Evolutionary conservation across 225 moss, liverwort and hornwort species (phyloP).

Genomic region (Antitrichia curtipendula): DNA sequence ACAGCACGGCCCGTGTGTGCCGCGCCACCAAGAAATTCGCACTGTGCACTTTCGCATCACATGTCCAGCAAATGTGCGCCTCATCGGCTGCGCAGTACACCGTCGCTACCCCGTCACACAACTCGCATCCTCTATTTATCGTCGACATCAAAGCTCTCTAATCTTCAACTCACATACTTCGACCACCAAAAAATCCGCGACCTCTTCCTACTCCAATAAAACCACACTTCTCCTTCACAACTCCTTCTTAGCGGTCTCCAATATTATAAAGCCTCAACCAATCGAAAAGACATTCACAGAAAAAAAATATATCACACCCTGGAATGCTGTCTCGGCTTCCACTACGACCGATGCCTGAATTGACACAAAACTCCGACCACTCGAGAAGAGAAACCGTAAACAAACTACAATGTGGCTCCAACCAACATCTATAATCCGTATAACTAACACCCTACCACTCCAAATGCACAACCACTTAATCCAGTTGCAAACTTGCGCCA

Average conservation of each 20-base stretch:
- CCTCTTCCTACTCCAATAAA: neutral
- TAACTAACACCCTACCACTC: neutral
- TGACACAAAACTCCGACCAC: neutral
- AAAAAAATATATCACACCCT: neutral
- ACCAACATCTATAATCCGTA: neutral
- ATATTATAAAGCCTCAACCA: neutral
- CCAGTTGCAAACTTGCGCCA: neutral
- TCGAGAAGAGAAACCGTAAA: neutral
- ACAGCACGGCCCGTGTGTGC: slow-evolving; percentile 53
- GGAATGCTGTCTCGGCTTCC: neutral
- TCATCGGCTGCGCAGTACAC: slow-evolving; percentile 64
- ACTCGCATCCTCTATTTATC: slow-evolving; percentile 46
- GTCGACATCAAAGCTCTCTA: neutral
- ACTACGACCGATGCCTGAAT: neutral
- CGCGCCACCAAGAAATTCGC: slow-evolving; percentile 84
- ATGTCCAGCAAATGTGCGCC: slow-evolving; percentile 80
- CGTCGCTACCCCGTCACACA: slow-evolving; percentile 47
- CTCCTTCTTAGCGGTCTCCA: neutral
- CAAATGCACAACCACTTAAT: neutral
- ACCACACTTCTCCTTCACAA: neutral
- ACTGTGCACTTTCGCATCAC: slow-evolving; percentile 71
- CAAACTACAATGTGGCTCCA: slow-evolving; percentile 1
- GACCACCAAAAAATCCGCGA: neutral
- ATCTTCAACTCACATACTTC: slow-evolving; percentile 6
- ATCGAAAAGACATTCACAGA: neutral